Evolutionary conservation across 805 yeast genomes (phyloP), one percentile per base, ranked within the genome.

Genomic region (Pichia membranifaciens): DNA sequence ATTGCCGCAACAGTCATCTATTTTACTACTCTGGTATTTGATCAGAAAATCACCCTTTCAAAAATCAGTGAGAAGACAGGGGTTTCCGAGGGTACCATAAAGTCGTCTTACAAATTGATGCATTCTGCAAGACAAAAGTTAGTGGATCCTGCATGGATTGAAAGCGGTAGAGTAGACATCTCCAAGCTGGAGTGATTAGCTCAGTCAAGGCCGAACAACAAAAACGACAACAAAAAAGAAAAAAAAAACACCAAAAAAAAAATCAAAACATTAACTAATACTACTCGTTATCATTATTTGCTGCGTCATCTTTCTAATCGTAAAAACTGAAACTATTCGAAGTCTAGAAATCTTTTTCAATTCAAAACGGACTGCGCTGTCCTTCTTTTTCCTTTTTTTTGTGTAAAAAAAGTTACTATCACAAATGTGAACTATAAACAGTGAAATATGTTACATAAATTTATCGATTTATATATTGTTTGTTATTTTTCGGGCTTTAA

Each of bases 1-100:
- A 88, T 93, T 60, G 97, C 98, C 0, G 98, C 98, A 7, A 95
- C 97, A 1, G 95, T 93, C 5, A 91, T 93, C 42, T 93, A 91
- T 68, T 83, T 93, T 86, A 87, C 96, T 6, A 85, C 91, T 4
- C 71, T 87, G n/a, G 69, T 93, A n/a, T 90, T 90, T 63, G 85
- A 85, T 39, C 82, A 83, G 32, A 84, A 81, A 44, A 71, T 87
- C 33, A 72, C 85, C 3, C 90, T 96, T 0, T 69, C 84, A 1
- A 84, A 80, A 59, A 91, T 93, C 48, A 87, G 96, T 12, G 96
- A 88, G 56, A 86, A 86, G 57, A 79, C 96, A 16, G 98, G 96
- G 56, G 98, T 93, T 17, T 86, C 96, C 58, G 99, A 93, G 62
- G 97, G 98, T 55, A 93, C 99, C 1, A 90, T 93, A 58, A 88